These are phyloP conservation scores for Tylopilus vinaceipallidus DNA, from an alignment of 768 basidiomycete genomes.

Conservation along the genomic window DNA sequence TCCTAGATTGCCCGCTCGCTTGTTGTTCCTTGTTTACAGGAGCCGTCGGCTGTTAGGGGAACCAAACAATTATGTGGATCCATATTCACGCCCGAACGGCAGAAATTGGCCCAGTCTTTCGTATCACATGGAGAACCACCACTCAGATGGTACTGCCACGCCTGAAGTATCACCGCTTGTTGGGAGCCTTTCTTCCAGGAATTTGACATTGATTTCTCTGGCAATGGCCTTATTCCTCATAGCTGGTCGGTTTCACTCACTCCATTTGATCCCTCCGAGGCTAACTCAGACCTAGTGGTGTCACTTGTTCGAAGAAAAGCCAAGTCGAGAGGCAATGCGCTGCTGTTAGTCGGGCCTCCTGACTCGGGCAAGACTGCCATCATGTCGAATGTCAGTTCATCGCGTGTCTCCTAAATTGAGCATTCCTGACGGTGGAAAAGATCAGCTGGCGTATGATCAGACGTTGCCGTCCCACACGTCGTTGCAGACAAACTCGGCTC, in stretches of 20 bases:
- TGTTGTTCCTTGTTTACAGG: conserved; percentile 16
- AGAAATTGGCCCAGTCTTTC: neutral
- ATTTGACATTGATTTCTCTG: conserved; percentile 42
- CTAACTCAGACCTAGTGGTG: conserved; percentile 40
- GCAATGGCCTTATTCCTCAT: conserved; percentile 42
- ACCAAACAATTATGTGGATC: conserved; percentile 25
- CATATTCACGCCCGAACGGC: neutral
- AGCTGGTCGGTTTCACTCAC: conserved; percentile 36
- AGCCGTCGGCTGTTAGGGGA: conserved; percentile 11
- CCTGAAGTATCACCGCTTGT: conserved; percentile 39
- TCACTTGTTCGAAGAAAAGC: conserved; percentile 44
- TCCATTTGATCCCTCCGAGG: neutral
- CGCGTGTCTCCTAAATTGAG: neutral
- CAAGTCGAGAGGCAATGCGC: conserved; percentile 49
- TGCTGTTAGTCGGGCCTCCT: conserved; percentile 74
- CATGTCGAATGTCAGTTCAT: conserved; percentile 56
- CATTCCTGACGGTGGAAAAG: conserved; percentile 12
- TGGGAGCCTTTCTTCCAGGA: conserved; percentile 38
- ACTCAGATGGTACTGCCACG: conserved; percentile 6
- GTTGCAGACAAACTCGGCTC: conserved; percentile 65
- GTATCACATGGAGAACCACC: conserved; percentile 14
- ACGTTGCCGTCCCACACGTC: conserved; percentile 72
- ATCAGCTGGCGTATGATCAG: conserved; percentile 63
- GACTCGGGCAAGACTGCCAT: conserved; percentile 84
- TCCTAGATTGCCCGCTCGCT: neutral